Base-by-base conservation (phyloP, 768 basidiomycete species). In the Gautieria morchelliformis region DNA sequence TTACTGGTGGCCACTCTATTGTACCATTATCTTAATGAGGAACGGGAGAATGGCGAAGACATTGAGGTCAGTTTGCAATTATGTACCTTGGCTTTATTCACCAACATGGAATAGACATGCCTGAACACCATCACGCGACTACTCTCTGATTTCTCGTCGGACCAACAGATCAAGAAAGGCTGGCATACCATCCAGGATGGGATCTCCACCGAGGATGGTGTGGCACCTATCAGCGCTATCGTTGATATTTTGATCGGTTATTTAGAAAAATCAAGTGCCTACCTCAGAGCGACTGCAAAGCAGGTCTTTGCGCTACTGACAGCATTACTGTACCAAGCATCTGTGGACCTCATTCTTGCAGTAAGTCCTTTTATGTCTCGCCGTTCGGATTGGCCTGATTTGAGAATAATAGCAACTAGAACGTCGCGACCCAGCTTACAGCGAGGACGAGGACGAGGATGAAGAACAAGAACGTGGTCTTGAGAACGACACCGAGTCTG, bases 211-310 rank as follows among this genome's bases (percentile, higher is more conserved):
- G 75, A 75, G 14, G 74, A 74, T 9, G 72, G 72, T 3, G 74
- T 78, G 1, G 79, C 80, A 49, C 84, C 93, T 1, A 81, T 94
- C 55, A 93, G 96, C 60, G 70, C 93, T 45, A 76, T 97, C 41
- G 83, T 94, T 35, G 93, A 97, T 66, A 78, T 79, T n/a, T 81
- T 97, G 51, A 89, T 99, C 49, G 91, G 91, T 6, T 86, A 89
- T 65, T 71, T 99, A 39, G 93, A 97, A 67, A 81, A 86, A 58
- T 84, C 85, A 2, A 87, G 85, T 5, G 80, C 84, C 41, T 94
- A 87, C 67, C 77, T 88, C 71, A 84, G 92, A 33, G 80, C 83
- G 2, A 74, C 92, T 24, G 88, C 87, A 6, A 93, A 86, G 52
- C 81, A 89, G 62, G 84, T 83, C 6, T 94, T 97, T 65, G 78